Base-by-base conservation (phyloP, 2,329 filamentous ascomycete species). In the Cytospora mali region DNA sequence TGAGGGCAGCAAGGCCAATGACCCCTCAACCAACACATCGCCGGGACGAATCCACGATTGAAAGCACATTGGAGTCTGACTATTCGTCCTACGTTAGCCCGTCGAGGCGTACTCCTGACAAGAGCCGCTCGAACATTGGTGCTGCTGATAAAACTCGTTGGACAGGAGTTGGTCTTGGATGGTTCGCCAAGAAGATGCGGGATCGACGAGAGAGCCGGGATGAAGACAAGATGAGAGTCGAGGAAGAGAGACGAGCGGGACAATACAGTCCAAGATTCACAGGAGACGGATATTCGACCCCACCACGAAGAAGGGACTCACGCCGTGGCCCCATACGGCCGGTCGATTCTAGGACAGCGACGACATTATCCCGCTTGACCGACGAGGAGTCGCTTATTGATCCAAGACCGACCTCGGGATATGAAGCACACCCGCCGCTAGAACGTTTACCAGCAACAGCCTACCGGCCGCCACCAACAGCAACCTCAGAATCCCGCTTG, bases 141-240 rank as follows among this genome's bases (percentile, higher is more conserved):
- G 80, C 80, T 0, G 74, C 81, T n/a, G 82, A 80, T 25, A 85
- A 88, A 67, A 84, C 84, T 1, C 68, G 86, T 16, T 71, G 88
- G 55, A 87, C 84, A 10, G 80, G 87, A 2, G 75, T 91, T 28
- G 89, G 89, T 2, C 78, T 89, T 35, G 90, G 89, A 10, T 90
- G 88, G 78, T 76, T 93, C 54, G 84, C 85, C 7, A 88, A 84
- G 76, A 84, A 85, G 72, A 81, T 90, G 73, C 85, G 83, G 68
- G 81, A 87, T 73, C 76, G 86, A 68, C 72, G 80, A 71, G 79
- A 84, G 68, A 73, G 80, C 72, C 76, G 83, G 71, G 81, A 88
- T 72, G 76, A 84, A 67, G 76, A 80, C 29, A 77, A 77, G 56
- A 71, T 77, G 64, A 78, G 70, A 65, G 76, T 77, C 58, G 82